phyloP scores from a whole-genome alignment of 2,329 filamentous ascomycete species.

The Pseudogymnoascus sp. region DNA sequence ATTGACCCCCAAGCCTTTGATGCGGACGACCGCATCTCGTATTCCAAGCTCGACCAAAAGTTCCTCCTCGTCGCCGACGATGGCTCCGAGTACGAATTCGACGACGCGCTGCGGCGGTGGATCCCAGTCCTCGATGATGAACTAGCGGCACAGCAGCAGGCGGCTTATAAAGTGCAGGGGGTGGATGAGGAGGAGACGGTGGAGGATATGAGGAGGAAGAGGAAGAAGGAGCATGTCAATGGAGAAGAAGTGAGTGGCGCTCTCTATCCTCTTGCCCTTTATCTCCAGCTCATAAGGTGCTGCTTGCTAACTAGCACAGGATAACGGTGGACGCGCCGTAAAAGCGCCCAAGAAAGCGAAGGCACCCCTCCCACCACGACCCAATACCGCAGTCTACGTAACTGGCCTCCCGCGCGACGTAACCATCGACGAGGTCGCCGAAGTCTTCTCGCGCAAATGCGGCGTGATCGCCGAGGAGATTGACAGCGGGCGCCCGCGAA shows the following conservation, averaged over 20 bases:
- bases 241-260: slow-evolving; percentile 43
- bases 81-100: slow-evolving; percentile 79
- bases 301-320: slow-evolving; percentile 14
- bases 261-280: neutral
- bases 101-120: slow-evolving; percentile 67
- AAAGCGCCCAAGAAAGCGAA: slow-evolving; percentile 32
- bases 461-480: slow-evolving; percentile 93
- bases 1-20: slow-evolving; percentile 49
- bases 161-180: slow-evolving; percentile 54
- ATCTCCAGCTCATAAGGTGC: neutral
- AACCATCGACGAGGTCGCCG: slow-evolving; percentile 71
- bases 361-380: slow-evolving; percentile 34
- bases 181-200: slow-evolving; percentile 51
- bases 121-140: slow-evolving; percentile 61
- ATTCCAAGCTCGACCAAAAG: slow-evolving; percentile 74
- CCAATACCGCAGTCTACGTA: slow-evolving; percentile 90
- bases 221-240: slow-evolving; percentile 45
- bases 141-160: slow-evolving; percentile 53
- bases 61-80: slow-evolving; percentile 80
- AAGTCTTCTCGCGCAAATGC: slow-evolving; percentile 75
- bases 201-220: slow-evolving; percentile 43
- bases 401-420: slow-evolving; percentile 79
- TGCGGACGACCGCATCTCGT: slow-evolving; percentile 75
- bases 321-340: slow-evolving; percentile 28
- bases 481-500: slow-evolving; percentile 76